phyloP scores from a whole-genome alignment of 2,329 filamentous ascomycete genomes.

The Purpureocillium lavendulum region DNA sequence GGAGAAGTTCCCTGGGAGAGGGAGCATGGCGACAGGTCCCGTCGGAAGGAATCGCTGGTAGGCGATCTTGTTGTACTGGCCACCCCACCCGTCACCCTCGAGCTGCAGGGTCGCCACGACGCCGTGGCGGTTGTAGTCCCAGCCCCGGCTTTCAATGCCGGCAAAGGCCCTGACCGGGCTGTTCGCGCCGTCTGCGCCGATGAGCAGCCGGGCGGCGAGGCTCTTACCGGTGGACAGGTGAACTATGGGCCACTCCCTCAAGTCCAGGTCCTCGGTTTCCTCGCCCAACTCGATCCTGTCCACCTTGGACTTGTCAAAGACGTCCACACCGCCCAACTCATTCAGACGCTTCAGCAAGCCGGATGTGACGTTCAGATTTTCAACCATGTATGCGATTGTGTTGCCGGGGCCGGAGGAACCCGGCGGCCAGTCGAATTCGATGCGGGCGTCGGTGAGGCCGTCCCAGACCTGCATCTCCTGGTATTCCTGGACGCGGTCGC shows the following conservation, averaged over 20 bases:
- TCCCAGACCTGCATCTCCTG: slow-evolving; percentile 99
- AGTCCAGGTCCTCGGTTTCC: slow-evolving; percentile 59
- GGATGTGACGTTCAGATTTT: slow-evolving; percentile 83
- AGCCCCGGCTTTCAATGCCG: slow-evolving; percentile 75
- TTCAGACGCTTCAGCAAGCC: slow-evolving; percentile 66
- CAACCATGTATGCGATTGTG: slow-evolving; percentile 91
- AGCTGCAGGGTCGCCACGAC: slow-evolving; percentile 83
- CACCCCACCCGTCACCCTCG: slow-evolving; percentile 48
- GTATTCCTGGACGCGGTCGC: slow-evolving; percentile 72
- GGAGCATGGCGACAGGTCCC: slow-evolving; percentile 85
- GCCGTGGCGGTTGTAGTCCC: slow-evolving; percentile 88
- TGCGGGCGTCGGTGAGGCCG: slow-evolving; percentile 75
- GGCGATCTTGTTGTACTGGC: slow-evolving; percentile 58
- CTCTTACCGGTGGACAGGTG: slow-evolving; percentile 58
- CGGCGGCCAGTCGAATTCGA: slow-evolving; percentile 74
- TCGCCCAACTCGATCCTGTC: slow-evolving; percentile 70
- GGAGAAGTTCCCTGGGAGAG: slow-evolving; percentile 73
- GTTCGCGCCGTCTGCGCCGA: slow-evolving; percentile 92
- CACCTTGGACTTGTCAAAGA: slow-evolving; percentile 72
- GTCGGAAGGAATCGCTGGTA: slow-evolving; percentile 94
- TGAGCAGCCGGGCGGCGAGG: slow-evolving; percentile 73
- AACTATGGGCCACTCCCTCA: slow-evolving; percentile 83
- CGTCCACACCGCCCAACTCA: slow-evolving; percentile 57
- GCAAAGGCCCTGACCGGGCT: slow-evolving; percentile 88
- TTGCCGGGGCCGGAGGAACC: slow-evolving; percentile 36